phyloP scores from a whole-genome alignment of 2,329 filamentous ascomycete genomes.

The Dothistroma pini region DNA sequence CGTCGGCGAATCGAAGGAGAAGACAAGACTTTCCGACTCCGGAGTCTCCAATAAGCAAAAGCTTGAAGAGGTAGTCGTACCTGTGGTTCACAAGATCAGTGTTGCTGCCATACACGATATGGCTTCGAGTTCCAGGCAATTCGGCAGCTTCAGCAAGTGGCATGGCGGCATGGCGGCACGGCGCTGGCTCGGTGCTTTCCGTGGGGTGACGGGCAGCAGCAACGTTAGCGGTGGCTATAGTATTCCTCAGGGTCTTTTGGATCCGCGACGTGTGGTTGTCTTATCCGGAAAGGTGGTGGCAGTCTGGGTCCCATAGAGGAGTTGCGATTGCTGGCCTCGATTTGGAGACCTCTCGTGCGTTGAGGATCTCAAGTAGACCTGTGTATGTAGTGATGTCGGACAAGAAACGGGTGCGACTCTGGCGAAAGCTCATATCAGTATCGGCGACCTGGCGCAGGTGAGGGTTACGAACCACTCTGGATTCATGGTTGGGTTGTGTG shows the following conservation, averaged over 20 bases:
- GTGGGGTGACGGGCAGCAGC: not conserved
- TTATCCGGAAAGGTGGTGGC: not conserved
- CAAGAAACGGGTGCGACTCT: slow-evolving; percentile 5
- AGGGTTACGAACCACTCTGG: slow-evolving; percentile 74
- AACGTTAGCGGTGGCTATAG: not conserved
- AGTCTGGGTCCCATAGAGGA: not conserved
- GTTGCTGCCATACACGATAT: not conserved
- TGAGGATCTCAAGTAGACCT: not conserved
- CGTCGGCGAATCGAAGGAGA: slow-evolving; percentile 95
- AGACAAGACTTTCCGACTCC: slow-evolving; percentile 99
- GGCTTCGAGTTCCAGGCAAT: not conserved
- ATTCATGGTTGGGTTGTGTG: slow-evolving; percentile 60
- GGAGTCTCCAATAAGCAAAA: slow-evolving; percentile 99
- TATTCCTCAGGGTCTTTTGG: not conserved
- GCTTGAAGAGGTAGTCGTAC: slow-evolving; percentile 99
- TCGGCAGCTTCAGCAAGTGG: not conserved
- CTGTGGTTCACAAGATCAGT: slow-evolving; percentile 46
- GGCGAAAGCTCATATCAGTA: slow-evolving; percentile 12
- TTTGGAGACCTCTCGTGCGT: not conserved
- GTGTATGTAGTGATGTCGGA: not conserved
- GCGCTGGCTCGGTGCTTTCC: not conserved
- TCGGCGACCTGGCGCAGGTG: slow-evolving; percentile 5
- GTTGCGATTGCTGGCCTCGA: not conserved
- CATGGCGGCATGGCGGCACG: slow-evolving; percentile 2
- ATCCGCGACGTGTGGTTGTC: not conserved